Base-by-base conservation (phyloP, 768 basidiomycete species). In the Boletus rex-veris region DNA sequence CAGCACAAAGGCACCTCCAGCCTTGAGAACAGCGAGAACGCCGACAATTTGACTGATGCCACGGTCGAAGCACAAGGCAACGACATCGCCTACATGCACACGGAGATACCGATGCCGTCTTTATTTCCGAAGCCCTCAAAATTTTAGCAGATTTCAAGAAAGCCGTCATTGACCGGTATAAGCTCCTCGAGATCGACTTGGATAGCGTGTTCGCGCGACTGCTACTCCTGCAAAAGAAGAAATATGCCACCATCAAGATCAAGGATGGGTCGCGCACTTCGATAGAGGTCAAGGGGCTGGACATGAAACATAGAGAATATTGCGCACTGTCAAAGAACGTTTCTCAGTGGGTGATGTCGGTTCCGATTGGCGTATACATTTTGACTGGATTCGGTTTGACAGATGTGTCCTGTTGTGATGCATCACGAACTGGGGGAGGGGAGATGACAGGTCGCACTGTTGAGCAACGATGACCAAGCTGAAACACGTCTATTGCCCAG, bases 261-360 rank as follows among this genome's bases (percentile, higher is more conserved):
- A 92, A 94, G 62, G 91, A 93, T 58, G 85, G 85, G 28, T 79
- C 80, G 0, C 79, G 81, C 52, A 88, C 90, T 0, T 83, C 82
- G 14, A 90, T 83, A 2, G 97, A 99, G 65, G 77, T 99, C 70
- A 99, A 99, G 65, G 97, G 97, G 71, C 75, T 99, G 21, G 97
- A 99, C 73, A 98, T 99, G 97, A 98, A 98, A 71, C 85, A 97
- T 42, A 78, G 97, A 77, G 97, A 99, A 69, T 99, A 92, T 70
- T 95, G 89, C 58, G 80, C 80, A 0, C 71, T 99, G 49, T 98
- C 95, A 2, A 99, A 99, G 74, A 84, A 82, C 38, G 87, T 93
- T 31, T 98, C 95, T 1, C 88, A 90, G 93, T 98, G 61, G 60
- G 93, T 77, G 26, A 11, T 37, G 2, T 44, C 19, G 15, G 7